Evolutionary conservation across 345 rosid species (phyloP).

Genomic region (Hirschfeldia incana): DNA sequence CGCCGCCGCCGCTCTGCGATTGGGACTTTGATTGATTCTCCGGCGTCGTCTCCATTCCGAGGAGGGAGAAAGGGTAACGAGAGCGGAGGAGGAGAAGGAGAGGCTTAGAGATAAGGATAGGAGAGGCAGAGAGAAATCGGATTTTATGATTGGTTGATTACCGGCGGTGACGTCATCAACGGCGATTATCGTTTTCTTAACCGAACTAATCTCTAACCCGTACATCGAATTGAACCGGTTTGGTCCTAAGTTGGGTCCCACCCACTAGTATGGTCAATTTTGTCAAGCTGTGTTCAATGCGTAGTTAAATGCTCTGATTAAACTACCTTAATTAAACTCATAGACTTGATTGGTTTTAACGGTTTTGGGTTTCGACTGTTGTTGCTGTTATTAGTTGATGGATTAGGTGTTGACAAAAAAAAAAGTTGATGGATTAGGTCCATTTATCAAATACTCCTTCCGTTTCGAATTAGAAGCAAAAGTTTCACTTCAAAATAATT

Average conservation of each 20-base stretch:
- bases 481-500: too few species aligned
- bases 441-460: too few species aligned
- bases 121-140: background rate
- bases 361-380: too few species aligned
- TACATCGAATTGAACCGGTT: background rate
- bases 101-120: slow-evolving; percentile 8
- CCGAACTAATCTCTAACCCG: background rate
- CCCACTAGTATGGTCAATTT: background rate
- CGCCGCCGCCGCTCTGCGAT: slow-evolving; percentile 12
- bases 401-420: too few species aligned
- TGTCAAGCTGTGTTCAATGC: background rate
- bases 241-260: slow-evolving; percentile 9
- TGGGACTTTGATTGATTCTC: slow-evolving; percentile 29
- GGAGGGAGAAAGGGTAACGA: slow-evolving; percentile 30
- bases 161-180: slow-evolving; percentile 65
- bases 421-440: too few species aligned
- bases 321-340: background rate
- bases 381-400: too few species aligned
- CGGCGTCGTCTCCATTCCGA: slow-evolving; percentile 35
- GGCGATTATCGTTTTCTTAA: slow-evolving; percentile 18
- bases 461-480: too few species aligned
- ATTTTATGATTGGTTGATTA: slow-evolving; percentile 29
- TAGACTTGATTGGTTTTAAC: too few species aligned
- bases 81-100: slow-evolving; percentile 32
- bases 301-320: background rate